Percentiles rank a stretch among this genome's conserved stretches.
These are phyloP conservation scores for Termitomyces eurrhizus DNA, from an alignment of 768 basidiomycete genomes.

Conservation along the genomic window DNA sequence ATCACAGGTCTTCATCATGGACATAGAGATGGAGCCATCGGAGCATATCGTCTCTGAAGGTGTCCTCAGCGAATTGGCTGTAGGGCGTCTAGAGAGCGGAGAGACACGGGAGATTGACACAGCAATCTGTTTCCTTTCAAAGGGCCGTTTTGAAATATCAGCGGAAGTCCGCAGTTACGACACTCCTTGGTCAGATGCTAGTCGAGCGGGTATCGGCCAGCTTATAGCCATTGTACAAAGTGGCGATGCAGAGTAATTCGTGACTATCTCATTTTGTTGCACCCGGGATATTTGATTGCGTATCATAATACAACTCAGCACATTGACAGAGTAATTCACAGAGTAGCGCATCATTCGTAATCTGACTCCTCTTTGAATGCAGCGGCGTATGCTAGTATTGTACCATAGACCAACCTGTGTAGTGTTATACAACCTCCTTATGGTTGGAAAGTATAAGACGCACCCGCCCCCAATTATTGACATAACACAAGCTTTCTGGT, in stretches of 20 bases:
- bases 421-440: not conserved
- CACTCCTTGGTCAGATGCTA: slow-evolving; percentile 15
- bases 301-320: slow-evolving; percentile 10
- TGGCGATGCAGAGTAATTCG: slow-evolving; percentile 10
- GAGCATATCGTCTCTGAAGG: slow-evolving; percentile 74
- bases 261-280: not conserved
- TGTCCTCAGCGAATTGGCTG: slow-evolving; percentile 49
- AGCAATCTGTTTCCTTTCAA: slow-evolving; percentile 69
- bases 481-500: slow-evolving; percentile 85
- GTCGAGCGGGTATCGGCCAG: slow-evolving; percentile 36
- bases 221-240: slow-evolving; percentile 33
- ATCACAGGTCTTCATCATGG: slow-evolving; percentile 47
- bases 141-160: slow-evolving; percentile 57
- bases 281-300: not conserved
- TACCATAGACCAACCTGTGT: slow-evolving; percentile 78
- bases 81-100: slow-evolving; percentile 60
- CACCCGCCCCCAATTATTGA: slow-evolving; percentile 91
- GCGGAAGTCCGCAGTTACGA: slow-evolving; percentile 38
- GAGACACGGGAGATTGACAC: slow-evolving; percentile 48
- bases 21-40: slow-evolving; percentile 51
- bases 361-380: slow-evolving; percentile 83
- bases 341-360: slow-evolving; percentile 48
- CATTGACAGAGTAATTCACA: slow-evolving; percentile 10
- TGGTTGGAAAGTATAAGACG: slow-evolving; percentile 24
- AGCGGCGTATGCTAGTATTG: slow-evolving; percentile 84